Percentiles rank a stretch among this genome's conserved stretches.
Evolutionary conservation across 2,329 filamentous ascomycete species (phyloP).

Genomic region (Exophiala viscosa): DNA sequence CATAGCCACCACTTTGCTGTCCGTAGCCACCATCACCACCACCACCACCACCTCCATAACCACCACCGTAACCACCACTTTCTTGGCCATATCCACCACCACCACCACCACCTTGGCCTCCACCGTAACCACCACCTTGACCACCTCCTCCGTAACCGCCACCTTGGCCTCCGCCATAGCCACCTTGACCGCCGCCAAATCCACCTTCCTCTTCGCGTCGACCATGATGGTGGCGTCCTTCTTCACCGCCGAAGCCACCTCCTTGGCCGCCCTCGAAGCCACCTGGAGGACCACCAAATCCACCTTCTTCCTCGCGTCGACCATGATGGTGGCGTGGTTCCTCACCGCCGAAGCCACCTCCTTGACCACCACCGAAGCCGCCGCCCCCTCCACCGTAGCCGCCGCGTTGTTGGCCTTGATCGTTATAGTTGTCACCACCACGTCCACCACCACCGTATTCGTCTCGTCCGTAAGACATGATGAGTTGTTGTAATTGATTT

Average conservation of each 20-base stretch:
- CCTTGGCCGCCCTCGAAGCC: not conserved
- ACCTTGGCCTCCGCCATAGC: slow-evolving; percentile 31
- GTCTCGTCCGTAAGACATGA: slow-evolving; percentile 23
- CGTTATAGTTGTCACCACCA: slow-evolving; percentile 23
- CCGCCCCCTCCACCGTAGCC: slow-evolving; percentile 17
- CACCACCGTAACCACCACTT: slow-evolving; percentile 21
- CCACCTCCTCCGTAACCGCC: slow-evolving; percentile 10
- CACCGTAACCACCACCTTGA: slow-evolving; percentile 15
- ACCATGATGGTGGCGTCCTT: slow-evolving; percentile 12
- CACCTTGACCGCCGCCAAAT: too few relatives aligned
- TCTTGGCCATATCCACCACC: slow-evolving; percentile 14
- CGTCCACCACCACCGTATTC: slow-evolving; percentile 23
- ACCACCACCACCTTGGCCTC: slow-evolving; percentile 5
- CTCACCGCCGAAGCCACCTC: slow-evolving; percentile 16
- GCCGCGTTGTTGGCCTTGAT: slow-evolving; percentile 24
- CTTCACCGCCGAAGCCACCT: slow-evolving; percentile 7
- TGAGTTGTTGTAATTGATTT: not conserved
- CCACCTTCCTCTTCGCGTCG: slow-evolving; percentile 16
- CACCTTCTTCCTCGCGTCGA: slow-evolving; percentile 16
- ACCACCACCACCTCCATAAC: slow-evolving; percentile 32
- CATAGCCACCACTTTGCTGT: slow-evolving; percentile 4
- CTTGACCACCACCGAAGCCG: slow-evolving; percentile 19
- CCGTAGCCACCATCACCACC: slow-evolving; percentile 10
- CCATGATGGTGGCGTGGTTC: slow-evolving; percentile 7
- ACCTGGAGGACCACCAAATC: too few relatives aligned